Conservation (phyloP, 1,284 basidiomycete genomes). For the Fistulina hepatica region DNA sequence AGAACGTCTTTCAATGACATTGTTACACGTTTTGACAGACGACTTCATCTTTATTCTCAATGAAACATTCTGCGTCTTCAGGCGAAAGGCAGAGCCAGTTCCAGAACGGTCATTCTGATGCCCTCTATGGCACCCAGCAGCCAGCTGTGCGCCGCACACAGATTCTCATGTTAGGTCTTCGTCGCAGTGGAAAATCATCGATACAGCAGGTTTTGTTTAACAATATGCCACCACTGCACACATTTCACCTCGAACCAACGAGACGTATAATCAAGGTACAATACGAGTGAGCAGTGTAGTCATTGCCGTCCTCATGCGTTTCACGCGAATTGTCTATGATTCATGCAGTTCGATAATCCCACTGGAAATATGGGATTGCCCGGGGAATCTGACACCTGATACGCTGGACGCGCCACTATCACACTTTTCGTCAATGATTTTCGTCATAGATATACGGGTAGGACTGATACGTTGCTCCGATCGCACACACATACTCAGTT, state of each 20-base stretch:
- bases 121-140: too few species aligned
- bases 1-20: too few species aligned
- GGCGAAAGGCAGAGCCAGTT: too few species aligned
- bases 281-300: conserved; percentile 59
- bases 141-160: too few species aligned
- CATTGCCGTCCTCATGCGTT: conserved; percentile 3
- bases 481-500: conserved; percentile 2
- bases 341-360: conserved; percentile 73
- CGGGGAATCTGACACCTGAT: conserved; percentile 73
- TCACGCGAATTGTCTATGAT: not conserved
- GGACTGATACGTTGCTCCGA: conserved; percentile 14
- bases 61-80: too few species aligned
- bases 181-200: conserved; percentile 89
- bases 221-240: conserved; percentile 72
- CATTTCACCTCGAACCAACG: conserved; percentile 86
- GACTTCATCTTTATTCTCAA: too few species aligned
- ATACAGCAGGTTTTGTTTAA: conserved; percentile 90
- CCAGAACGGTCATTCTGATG: too few species aligned
- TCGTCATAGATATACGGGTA: conserved; percentile 95
- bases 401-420: conserved; percentile 62
- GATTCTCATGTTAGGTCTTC: conserved; percentile 69
- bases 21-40: too few species aligned
- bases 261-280: conserved; percentile 64
- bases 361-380: conserved; percentile 93
- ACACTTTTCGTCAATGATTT: conserved; percentile 76